phyloP scores from a whole-genome alignment of 441 rosid genomes.

The Manihot esculenta region DNA sequence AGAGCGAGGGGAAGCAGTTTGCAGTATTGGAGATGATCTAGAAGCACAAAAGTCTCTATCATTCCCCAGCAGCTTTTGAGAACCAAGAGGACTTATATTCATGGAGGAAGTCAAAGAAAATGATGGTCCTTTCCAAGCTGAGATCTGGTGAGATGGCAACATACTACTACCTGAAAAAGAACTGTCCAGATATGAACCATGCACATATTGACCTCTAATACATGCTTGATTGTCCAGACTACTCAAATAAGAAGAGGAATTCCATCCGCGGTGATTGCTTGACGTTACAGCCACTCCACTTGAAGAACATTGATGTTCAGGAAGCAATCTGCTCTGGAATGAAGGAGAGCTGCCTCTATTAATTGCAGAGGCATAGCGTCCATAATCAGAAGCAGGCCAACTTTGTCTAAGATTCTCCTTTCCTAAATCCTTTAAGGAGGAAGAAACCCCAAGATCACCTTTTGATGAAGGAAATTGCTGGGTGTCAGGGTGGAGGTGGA shows the following conservation, averaged over 20 bases:
- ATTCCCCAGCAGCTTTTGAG: conserved; percentile 35
- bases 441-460: conserved; percentile 37
- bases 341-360: conserved; percentile 39
- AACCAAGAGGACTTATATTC: conserved; percentile 34
- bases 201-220: conserved; percentile 21
- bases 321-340: conserved; percentile 41
- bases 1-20: conserved; percentile 39
- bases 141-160: conserved; percentile 29
- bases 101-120: conserved; percentile 36
- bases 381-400: conserved; percentile 32
- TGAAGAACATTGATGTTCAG: conserved; percentile 40
- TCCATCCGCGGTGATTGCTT: conserved; percentile 30
- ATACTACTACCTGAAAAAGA: conserved; percentile 21
- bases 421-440: conserved; percentile 33
- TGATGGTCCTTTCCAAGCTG: conserved; percentile 44
- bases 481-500: conserved; percentile 27
- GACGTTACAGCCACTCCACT: conserved; percentile 33
- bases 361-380: conserved; percentile 37
- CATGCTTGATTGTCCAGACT: conserved; percentile 23
- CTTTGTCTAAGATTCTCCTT: conserved; percentile 37
- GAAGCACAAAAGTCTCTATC: conserved; percentile 31
- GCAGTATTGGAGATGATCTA: conserved; percentile 27
- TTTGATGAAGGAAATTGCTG: conserved; percentile 34
- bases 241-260: conserved; percentile 29
- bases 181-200: conserved; percentile 23